Evolutionary conservation across 257 asterid genomes (phyloP).

Genomic region (Lycium ferocissimum): DNA sequence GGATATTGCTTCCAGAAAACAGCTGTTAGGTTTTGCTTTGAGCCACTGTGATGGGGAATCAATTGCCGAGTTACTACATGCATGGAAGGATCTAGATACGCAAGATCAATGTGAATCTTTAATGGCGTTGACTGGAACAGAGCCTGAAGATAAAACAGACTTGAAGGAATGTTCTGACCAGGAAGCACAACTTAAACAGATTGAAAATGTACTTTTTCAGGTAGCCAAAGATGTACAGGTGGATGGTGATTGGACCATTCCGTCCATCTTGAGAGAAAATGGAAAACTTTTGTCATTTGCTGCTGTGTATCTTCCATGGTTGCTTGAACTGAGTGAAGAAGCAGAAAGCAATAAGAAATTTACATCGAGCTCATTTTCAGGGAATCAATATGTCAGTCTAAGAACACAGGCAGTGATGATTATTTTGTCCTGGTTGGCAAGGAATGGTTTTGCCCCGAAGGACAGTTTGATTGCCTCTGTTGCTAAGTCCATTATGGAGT

Average conservation of each 20-base stretch:
- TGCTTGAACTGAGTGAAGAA: slow-evolving; percentile 68
- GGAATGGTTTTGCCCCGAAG: slow-evolving; percentile 74
- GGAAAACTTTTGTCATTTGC: slow-evolving; percentile 73
- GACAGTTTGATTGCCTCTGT: slow-evolving; percentile 80
- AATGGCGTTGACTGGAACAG: slow-evolving; percentile 65
- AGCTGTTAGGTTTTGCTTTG: slow-evolving; percentile 92
- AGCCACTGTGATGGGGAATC: slow-evolving; percentile 97
- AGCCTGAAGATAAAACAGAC: slow-evolving; percentile 53
- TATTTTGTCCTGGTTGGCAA: slow-evolving; percentile 83
- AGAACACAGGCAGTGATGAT: slow-evolving; percentile 72
- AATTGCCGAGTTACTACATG: slow-evolving; percentile 85
- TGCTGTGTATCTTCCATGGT: slow-evolving; percentile 80
- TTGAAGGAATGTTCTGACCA: slow-evolving; percentile 47
- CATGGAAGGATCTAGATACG: slow-evolving; percentile 96
- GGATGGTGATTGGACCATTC: slow-evolving; percentile 33
- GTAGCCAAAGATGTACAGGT: slow-evolving; percentile 33
- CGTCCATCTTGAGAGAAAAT: slow-evolving; percentile 65
- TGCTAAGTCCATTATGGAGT: slow-evolving; percentile 84
- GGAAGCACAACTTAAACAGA: slow-evolving; percentile 53
- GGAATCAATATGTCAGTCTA: slow-evolving; percentile 56
- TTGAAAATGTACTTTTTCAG: slow-evolving; percentile 56
- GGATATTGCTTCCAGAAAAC: slow-evolving; percentile 80
- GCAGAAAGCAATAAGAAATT: slow-evolving; percentile 54
- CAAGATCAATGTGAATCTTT: slow-evolving; percentile 80
- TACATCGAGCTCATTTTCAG: slow-evolving; percentile 50